Conservation (phyloP, 768 basidiomycete genomes). For the Heimioporus sp. region DNA sequence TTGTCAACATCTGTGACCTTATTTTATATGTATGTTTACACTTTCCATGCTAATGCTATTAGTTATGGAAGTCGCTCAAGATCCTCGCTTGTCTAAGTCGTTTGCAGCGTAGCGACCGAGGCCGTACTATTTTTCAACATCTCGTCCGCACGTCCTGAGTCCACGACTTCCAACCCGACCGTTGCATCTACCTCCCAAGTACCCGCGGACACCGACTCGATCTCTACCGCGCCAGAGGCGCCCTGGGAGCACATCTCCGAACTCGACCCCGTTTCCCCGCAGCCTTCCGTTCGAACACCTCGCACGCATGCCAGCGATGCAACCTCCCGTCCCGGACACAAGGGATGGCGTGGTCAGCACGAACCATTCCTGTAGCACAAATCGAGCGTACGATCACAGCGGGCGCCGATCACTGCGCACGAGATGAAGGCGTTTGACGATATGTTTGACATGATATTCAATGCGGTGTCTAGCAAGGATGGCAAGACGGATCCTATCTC, state of each 20-base stretch:
- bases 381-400: slow-evolving; percentile 26
- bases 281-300: slow-evolving; percentile 15
- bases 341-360: neutral
- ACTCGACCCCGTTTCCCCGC: slow-evolving; percentile 34
- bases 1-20: too few species aligned
- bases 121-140: neutral
- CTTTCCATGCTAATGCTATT: too few species aligned
- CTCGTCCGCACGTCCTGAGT: neutral
- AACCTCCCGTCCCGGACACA: neutral
- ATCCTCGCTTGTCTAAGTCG: slow-evolving; percentile 21
- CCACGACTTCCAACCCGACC: neutral
- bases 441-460: slow-evolving; percentile 73
- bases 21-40: too few species aligned
- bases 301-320: slow-evolving; percentile 6
- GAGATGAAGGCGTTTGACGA: slow-evolving; percentile 68
- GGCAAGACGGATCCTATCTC: neutral
- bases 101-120: slow-evolving; percentile 2
- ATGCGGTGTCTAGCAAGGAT: slow-evolving; percentile 40
- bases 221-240: slow-evolving; percentile 34
- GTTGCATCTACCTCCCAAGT: slow-evolving; percentile 4
- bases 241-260: slow-evolving; percentile 54
- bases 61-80: too few species aligned
- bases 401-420: slow-evolving; percentile 64
- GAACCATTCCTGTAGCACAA: slow-evolving; percentile 7
- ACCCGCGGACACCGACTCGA: slow-evolving; percentile 19